Base-by-base conservation (phyloP, 768 basidiomycete species). In the Phaeotremella skinneri region DNA sequence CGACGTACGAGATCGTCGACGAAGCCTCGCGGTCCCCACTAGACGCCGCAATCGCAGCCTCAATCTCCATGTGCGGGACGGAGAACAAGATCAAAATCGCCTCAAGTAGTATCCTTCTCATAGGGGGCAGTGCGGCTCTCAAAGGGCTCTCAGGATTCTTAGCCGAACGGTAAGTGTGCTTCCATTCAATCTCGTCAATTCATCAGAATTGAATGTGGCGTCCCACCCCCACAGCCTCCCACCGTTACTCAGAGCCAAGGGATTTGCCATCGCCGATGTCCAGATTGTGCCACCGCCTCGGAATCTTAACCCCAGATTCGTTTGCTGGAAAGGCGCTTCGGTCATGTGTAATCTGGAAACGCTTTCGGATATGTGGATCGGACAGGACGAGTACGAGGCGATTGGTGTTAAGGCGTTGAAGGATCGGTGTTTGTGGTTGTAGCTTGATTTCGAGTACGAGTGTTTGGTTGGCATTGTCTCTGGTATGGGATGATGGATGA, bases 261-360 rank as follows among this genome's bases (percentile, higher is more conserved):
- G 63, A 23, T 52, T 68, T 14, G 59, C 66, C 0, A 59, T 67
- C n/a, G 51, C 58, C n/a, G 58, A 66, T 26, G 67, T 94, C 5
- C 85, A 87, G 64, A 89, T 96, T 58, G 88, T 98, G 47, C 90
- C 91, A n/a, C 88, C 91, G 1, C 92, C 93, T 1, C 88, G 92
- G 74, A 90, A 91, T 60, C 84, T 97, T 43, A 92, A 98, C 76
- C 91, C 90, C 4, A 83, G 85, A 25, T 85, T 91, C 34, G 82
- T 98, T 30, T 86, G 85, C 16, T 99, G 96, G 96, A 97, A 97
- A 76, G 96, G 96, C 9, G 91, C 87, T 4, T 84, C 87, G 6
- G 90, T 93, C 13, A 83, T 97, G 41, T 89, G 87, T 26, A 90
- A 90, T 78, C 88, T 98, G 84, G 96, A 99, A 52, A 85, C 86